phyloP scores from a whole-genome alignment of 1,284 basidiomycete species.

The Ustilago lituana region DNA sequence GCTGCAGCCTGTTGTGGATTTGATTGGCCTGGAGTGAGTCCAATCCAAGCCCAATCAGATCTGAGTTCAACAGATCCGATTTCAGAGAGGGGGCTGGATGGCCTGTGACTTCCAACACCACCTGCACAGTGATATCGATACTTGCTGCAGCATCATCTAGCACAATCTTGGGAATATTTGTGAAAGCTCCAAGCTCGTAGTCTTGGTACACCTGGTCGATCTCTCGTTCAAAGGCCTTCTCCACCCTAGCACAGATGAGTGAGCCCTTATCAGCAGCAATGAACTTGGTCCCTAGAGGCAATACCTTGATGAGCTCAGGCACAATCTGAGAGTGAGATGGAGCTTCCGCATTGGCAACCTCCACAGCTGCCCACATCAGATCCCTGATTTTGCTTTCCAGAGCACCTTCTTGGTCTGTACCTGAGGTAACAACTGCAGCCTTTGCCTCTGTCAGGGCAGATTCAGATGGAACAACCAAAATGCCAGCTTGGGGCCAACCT shows the following conservation, averaged over 20 bases:
- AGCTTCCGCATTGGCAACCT: constrained; percentile 15
- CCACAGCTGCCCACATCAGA: constrained; percentile 11
- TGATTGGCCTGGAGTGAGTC: constrained; percentile 73
- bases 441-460: constrained; percentile 64
- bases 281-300: constrained; percentile 9
- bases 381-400: too few species aligned
- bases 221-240: constrained; percentile 10
- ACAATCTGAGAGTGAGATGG: constrained; percentile 32
- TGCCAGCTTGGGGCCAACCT: constrained; percentile 72
- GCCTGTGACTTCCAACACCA: constrained; percentile 40
- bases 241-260: constrained; percentile 11
- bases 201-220: constrained; percentile 21
- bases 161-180: not conserved
- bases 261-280: constrained; percentile 28
- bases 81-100: not conserved
- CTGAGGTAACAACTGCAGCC: not conserved
- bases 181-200: constrained; percentile 21
- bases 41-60: constrained; percentile 70
- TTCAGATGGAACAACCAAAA: constrained; percentile 72
- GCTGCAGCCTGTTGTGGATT: constrained; percentile 67
- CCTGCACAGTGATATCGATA: constrained; percentile 1
- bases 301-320: constrained; percentile 24
- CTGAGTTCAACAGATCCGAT: constrained; percentile 45
- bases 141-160: not conserved
- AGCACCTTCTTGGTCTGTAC: constrained; percentile 6